Percentiles rank a stretch among this genome's conserved stretches.
phyloP scores from a whole-genome alignment of 305 asterid species.

The Solanum hybrid region DNA sequence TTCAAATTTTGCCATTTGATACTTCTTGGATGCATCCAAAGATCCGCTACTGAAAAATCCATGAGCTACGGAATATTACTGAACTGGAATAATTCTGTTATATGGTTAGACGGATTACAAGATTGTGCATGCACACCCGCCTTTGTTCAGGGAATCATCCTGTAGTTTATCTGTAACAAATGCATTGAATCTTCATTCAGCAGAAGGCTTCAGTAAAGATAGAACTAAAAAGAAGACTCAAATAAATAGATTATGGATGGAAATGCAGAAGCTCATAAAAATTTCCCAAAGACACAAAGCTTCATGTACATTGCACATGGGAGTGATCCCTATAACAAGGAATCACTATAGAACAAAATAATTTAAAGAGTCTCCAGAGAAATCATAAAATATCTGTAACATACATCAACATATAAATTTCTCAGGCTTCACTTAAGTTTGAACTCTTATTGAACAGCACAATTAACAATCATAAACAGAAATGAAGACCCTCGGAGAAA shows the following conservation, averaged over 20 bases:
- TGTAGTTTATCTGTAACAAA: constrained; percentile 40
- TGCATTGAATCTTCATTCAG: not conserved
- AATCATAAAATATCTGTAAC: not conserved
- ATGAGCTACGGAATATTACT: not conserved
- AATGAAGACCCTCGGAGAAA: not conserved
- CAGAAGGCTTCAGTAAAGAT: not conserved
- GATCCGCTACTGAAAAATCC: not conserved
- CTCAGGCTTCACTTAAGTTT: not conserved
- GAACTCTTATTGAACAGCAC: not conserved
- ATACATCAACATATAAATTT: not conserved
- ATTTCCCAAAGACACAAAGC: not conserved
- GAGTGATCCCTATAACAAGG: not conserved
- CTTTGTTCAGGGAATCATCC: constrained; percentile 42
- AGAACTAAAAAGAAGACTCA: not conserved
- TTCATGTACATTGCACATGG: not conserved
- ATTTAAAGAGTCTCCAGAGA: not conserved
- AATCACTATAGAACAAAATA: not conserved
- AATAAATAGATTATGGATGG: not conserved
- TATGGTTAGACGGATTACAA: constrained; percentile 21
- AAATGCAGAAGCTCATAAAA: not conserved
- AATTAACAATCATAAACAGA: not conserved
- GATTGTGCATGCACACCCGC: constrained; percentile 59
- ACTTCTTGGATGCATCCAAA: not conserved
- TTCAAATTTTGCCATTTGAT: not conserved
- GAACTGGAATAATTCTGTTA: constrained; percentile 3